Evolutionary conservation across 352 stramenopile species (phyloP).

Genomic region (Globisporangium cylindrosporum): DNA sequence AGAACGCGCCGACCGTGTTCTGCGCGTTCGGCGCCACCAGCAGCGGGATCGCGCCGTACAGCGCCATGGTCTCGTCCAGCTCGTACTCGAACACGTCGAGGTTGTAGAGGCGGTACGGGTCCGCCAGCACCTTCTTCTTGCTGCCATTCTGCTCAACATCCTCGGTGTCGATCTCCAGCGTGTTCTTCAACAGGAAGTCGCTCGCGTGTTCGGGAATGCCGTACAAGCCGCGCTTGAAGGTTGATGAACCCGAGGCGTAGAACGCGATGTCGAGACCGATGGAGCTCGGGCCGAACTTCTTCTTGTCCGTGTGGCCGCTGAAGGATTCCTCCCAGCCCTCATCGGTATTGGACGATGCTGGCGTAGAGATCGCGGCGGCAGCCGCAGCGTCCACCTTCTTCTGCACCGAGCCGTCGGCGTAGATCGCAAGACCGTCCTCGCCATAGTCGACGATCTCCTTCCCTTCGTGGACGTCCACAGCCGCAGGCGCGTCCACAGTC

Average conservation of each 20-base stretch:
- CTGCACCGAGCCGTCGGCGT: slow-evolving; percentile 91
- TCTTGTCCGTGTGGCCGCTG: slow-evolving; percentile 87
- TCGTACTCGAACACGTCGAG: slow-evolving; percentile 99
- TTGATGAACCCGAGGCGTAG: slow-evolving; percentile 45
- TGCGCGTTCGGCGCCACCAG: slow-evolving; percentile 60
- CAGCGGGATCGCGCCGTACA: slow-evolving; percentile 93
- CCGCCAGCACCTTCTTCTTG: slow-evolving; percentile 44
- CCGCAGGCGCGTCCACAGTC: slow-evolving; percentile 19
- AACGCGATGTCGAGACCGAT: slow-evolving; percentile 97
- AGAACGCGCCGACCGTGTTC: slow-evolving; percentile 95
- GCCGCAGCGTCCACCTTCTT: slow-evolving; percentile 19
- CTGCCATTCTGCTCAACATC: not conserved
- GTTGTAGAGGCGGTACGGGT: slow-evolving; percentile 99
- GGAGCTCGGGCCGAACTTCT: slow-evolving; percentile 87
- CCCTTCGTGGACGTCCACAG: slow-evolving; percentile 76
- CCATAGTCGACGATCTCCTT: slow-evolving; percentile 97
- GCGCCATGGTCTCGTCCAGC: slow-evolving; percentile 97
- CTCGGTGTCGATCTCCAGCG: slow-evolving; percentile 33
- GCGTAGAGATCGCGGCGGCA: slow-evolving; percentile 22
- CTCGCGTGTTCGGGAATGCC: slow-evolving; percentile 98
- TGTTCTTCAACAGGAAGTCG: slow-evolving; percentile 93
- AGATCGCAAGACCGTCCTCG: slow-evolving; percentile 97
- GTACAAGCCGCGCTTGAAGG: slow-evolving; percentile 80
- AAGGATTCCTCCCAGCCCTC: slow-evolving; percentile 96
- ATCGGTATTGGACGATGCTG: slow-evolving; percentile 37